These are phyloP conservation scores for Aspergillus brasiliensis DNA, from an alignment of 2,329 filamentous ascomycete species.

Conservation along the genomic window DNA sequence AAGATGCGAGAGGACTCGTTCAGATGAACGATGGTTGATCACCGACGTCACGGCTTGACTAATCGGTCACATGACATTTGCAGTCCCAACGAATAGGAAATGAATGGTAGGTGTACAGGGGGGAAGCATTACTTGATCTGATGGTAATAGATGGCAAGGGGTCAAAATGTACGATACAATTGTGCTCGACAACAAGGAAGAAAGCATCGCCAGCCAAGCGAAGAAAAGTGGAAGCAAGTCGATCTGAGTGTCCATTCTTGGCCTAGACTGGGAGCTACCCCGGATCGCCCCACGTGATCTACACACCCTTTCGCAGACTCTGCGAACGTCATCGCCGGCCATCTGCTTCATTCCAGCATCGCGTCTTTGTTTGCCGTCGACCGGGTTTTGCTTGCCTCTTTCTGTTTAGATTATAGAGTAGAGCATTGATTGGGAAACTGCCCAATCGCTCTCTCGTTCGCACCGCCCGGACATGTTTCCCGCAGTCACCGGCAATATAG, in stretches of 20 bases:
- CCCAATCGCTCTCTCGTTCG: conserved; percentile 8
- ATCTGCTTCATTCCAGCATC: background rate
- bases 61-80: background rate
- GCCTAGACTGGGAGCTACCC: conserved; percentile 5
- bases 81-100: too few species aligned
- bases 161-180: too few species aligned
- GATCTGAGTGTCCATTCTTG: background rate
- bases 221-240: background rate
- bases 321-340: conserved; percentile 12
- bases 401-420: background rate
- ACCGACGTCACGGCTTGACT: background rate
- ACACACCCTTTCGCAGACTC: conserved; percentile 7
- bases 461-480: conserved; percentile 38
- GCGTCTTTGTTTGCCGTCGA: background rate
- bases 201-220: too few species aligned
- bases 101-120: too few species aligned
- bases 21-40: background rate
- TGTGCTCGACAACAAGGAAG: too few species aligned
- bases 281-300: conserved; percentile 13
- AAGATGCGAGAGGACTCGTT: background rate
- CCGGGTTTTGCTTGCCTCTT: background rate
- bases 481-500: conserved; percentile 60
- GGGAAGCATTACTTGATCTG: too few species aligned
- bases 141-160: too few species aligned
- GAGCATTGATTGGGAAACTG: background rate